A percentile compares a stretch with the other conserved stretches of the same genome.
Evolutionary conservation across 1,139 yeast species (phyloP).

Genomic region (Yamadazyma friedrichii): DNA sequence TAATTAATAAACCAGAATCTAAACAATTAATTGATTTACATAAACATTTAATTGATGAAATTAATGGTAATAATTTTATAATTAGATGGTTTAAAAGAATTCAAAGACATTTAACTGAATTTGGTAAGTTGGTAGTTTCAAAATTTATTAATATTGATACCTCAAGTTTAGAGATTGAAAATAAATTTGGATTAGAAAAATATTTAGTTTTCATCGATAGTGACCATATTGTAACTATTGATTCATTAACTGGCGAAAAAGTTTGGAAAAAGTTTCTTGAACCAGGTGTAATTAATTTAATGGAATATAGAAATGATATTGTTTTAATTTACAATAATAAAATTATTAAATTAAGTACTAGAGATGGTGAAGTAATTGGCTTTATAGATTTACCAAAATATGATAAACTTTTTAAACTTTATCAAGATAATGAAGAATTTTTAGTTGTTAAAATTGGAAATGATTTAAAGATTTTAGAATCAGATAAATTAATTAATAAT

Average conservation of each 20-base stretch:
- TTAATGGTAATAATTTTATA: constrained; percentile 23
- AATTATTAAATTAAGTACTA: constrained; percentile 20
- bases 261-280: constrained; percentile 25
- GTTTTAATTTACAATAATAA: constrained; percentile 21
- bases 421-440: constrained; percentile 7
- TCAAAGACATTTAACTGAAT: constrained; percentile 34
- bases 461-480: constrained; percentile 5
- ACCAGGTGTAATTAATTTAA: constrained; percentile 17
- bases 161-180: constrained; percentile 14
- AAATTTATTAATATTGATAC: constrained; percentile 8
- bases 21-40: constrained; percentile 26
- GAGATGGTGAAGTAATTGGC: constrained; percentile 24
- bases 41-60: constrained; percentile 32
- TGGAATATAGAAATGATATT: constrained; percentile 20
- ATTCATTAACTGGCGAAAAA: constrained; percentile 27
- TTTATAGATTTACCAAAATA: constrained; percentile 4
- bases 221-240: constrained; percentile 28
- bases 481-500: constrained; percentile 7
- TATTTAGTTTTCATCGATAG: constrained; percentile 26
- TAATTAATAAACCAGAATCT: constrained; percentile 31
- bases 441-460: constrained; percentile 8
- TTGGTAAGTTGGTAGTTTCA: constrained; percentile 28
- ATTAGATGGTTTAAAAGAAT: constrained; percentile 31
- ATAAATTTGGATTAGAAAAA: constrained; percentile 36
- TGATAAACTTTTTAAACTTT: constrained; percentile 12